Percentiles rank a stretch among this genome's conserved stretches.
Conservation (phyloP, 139 green algal species). For the Chlamydomonas urium region DNA sequence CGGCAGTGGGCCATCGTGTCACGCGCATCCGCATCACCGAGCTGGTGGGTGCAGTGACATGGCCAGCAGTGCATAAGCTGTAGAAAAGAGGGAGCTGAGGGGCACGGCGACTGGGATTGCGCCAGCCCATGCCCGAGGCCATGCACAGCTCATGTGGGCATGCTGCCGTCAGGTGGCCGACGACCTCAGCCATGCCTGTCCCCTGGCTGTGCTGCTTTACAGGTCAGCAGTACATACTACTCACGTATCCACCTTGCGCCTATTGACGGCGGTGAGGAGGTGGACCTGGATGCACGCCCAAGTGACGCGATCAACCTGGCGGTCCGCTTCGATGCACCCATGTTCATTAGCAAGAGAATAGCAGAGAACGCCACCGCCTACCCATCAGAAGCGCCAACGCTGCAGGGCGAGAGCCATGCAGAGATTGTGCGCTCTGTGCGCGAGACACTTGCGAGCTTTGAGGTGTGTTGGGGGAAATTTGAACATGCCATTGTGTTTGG, state of each 20-base stretch:
- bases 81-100: no score
- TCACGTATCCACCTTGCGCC: constrained; percentile 42
- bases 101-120: no score
- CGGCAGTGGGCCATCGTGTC: constrained; percentile 26
- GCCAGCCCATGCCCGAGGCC: no score
- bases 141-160: no score
- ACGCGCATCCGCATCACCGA: constrained; percentile 53
- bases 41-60: constrained; percentile 37
- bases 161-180: no score
- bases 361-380: constrained; percentile 24
- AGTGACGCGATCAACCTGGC: constrained; percentile 84
- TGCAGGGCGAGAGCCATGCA: constrained; percentile 20
- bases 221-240: constrained; percentile 54
- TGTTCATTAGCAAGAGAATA: constrained; percentile 71
- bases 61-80: no score
- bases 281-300: constrained; percentile 71
- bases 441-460: constrained; percentile 58
- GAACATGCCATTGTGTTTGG: no score
- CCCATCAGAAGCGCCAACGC: not conserved
- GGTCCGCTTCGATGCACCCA: constrained; percentile 45
- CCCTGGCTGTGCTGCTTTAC: not conserved
- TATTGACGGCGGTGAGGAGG: constrained; percentile 11
- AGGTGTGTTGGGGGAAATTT: constrained; percentile 23
- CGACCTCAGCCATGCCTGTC: no score
- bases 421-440: constrained; percentile 65